phyloP scores from a whole-genome alignment of 2,329 filamentous ascomycete genomes.

The Penicillium sp. region DNA sequence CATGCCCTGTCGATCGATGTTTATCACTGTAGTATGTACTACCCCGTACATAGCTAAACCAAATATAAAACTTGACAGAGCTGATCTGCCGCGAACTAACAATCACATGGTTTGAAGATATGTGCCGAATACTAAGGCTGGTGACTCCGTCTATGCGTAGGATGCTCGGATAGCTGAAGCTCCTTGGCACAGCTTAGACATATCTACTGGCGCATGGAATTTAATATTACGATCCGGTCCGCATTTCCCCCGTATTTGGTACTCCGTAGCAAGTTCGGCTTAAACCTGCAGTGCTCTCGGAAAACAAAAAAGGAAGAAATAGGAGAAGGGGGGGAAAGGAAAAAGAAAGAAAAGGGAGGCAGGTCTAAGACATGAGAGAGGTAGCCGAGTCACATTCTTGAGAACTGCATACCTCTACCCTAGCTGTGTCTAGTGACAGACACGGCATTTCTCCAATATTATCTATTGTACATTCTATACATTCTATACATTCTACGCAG shows the following conservation, averaged over 20 bases:
- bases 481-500: background rate
- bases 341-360: background rate
- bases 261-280: background rate
- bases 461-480: background rate
- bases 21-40: background rate
- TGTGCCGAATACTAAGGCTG: conserved; percentile 2
- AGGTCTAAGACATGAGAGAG: conserved; percentile 1
- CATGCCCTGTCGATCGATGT: conserved; percentile 19
- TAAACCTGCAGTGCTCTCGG: background rate
- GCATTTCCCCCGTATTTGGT: conserved; percentile 10
- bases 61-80: conserved; percentile 2
- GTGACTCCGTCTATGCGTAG: background rate
- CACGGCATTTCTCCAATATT: background rate
- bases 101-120: conserved; percentile 4
- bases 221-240: conserved; percentile 12
- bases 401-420: conserved; percentile 6
- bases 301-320: background rate
- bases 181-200: conserved; percentile 5
- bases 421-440: background rate
- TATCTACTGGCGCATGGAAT: conserved; percentile 2
- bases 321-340: background rate
- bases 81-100: conserved; percentile 6
- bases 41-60: background rate
- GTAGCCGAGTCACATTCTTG: conserved; percentile 10
- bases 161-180: background rate